Evolutionary conservation across 257 asterid species (phyloP).

Genomic region (Solanum okadae): DNA sequence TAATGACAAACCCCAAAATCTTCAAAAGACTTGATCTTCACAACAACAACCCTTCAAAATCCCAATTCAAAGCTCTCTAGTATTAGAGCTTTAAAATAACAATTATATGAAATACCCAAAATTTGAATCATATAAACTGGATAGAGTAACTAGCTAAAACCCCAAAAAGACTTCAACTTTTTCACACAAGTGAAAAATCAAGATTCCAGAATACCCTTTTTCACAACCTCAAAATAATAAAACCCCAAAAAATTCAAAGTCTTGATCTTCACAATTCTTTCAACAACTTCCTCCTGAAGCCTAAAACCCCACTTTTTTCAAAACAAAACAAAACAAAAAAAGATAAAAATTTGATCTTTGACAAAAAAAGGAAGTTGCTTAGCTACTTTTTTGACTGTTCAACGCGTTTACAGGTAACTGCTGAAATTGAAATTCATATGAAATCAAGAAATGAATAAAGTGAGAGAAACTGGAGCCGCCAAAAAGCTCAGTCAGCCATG

Average conservation of each 20-base stretch:
- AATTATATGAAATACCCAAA: neutral
- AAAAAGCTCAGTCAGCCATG: neutral
- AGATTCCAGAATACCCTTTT: neutral
- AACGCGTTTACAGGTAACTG: neutral
- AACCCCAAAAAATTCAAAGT: neutral
- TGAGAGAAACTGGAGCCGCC: neutral
- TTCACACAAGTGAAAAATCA: neutral
- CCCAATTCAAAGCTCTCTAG: neutral
- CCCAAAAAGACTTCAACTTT: constrained; percentile 17
- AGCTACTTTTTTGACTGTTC: neutral
- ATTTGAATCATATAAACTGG: neutral
- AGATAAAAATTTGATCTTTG: neutral
- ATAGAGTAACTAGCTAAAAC: neutral
- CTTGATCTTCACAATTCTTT: neutral
- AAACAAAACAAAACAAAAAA: neutral
- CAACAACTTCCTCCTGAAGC: neutral
- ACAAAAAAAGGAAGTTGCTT: neutral
- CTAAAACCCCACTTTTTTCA: neutral
- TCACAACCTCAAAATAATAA: neutral
- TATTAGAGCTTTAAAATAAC: neutral
- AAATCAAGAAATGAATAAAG: neutral
- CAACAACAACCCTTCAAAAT: neutral
- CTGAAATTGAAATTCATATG: neutral
- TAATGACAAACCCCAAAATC: neutral
- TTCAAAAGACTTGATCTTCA: neutral